Percentiles rank a stretch among this genome's conserved stretches.
Evolutionary conservation across 1,139 yeast species (phyloP).

Genomic region (Zhuliangozyma parablackwelliae): DNA sequence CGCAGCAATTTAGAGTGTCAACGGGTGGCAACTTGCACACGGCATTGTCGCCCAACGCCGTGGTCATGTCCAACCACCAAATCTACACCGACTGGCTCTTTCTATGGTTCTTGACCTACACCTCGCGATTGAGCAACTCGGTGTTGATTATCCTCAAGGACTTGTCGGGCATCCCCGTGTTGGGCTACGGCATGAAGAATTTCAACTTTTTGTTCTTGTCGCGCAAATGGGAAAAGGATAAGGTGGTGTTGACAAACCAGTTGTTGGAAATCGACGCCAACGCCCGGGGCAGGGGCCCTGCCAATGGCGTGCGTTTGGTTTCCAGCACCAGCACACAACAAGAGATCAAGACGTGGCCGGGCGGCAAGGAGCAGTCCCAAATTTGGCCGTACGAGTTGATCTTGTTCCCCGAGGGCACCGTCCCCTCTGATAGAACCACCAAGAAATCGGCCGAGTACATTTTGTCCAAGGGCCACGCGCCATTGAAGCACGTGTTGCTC

Average conservation of each 20-base stretch:
- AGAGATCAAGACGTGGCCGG: slow-evolving; percentile 31
- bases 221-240: slow-evolving; percentile 82
- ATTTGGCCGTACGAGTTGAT: slow-evolving; percentile 53
- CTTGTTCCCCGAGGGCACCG: slow-evolving; percentile 94
- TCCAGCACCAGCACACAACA: slow-evolving; percentile 16
- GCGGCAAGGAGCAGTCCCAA: slow-evolving; percentile 24
- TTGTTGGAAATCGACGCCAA: slow-evolving; percentile 54
- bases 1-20: slow-evolving; percentile 16
- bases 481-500: slow-evolving; percentile 59
- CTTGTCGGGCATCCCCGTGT: slow-evolving; percentile 63
- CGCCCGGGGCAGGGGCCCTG: slow-evolving; percentile 49
- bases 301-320: slow-evolving; percentile 40
- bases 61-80: slow-evolving; percentile 82
- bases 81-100: slow-evolving; percentile 93
- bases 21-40: slow-evolving; percentile 25
- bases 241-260: slow-evolving; percentile 51
- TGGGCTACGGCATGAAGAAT: slow-evolving; percentile 85
- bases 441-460: slow-evolving; percentile 56
- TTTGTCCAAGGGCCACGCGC: slow-evolving; percentile 41
- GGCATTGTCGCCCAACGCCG: slow-evolving; percentile 46
- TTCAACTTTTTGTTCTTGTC: slow-evolving; percentile 76
- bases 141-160: slow-evolving; percentile 79
- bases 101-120: slow-evolving; percentile 82
- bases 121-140: slow-evolving; percentile 59
- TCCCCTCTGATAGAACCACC: slow-evolving; percentile 64